These are phyloP conservation scores for Calendula officinalis DNA, from an alignment of 129 eudicot genomes.

Conservation along the genomic window DNA sequence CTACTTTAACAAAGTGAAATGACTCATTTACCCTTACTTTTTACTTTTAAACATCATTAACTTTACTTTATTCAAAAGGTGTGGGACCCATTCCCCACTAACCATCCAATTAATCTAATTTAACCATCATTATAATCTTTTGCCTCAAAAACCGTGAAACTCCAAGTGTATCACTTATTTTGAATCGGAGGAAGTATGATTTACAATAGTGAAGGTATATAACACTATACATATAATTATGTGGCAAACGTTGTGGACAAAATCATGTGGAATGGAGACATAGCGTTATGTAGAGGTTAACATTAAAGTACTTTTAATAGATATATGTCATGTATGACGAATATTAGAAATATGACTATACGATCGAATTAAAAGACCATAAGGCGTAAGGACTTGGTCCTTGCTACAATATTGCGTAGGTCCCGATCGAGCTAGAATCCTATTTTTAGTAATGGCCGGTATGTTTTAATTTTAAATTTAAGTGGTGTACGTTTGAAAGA, in stretches of 20 bases:
- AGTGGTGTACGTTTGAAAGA: too few species aligned
- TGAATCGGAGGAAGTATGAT: background rate
- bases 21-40: too few species aligned
- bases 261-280: constrained; percentile 25
- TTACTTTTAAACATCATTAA: too few species aligned
- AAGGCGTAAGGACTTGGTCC: background rate
- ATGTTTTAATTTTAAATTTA: too few species aligned
- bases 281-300: constrained; percentile 17
- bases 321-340: constrained; percentile 29
- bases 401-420: constrained; percentile 14
- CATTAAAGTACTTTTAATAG: background rate
- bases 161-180: too few species aligned
- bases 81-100: too few species aligned
- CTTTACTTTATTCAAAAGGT: too few species aligned
- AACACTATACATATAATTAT: background rate
- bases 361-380: background rate
- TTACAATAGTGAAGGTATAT: too few species aligned
- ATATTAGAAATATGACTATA: constrained; percentile 1
- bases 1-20: too few species aligned
- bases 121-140: too few species aligned
- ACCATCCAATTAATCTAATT: too few species aligned
- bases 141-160: too few species aligned
- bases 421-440: background rate
- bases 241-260: constrained; percentile 13
- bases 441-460: background rate